Percentiles rank a stretch among this genome's conserved stretches.
phyloP scores from a whole-genome alignment of 306 rosid species.

The Albizia julibrissin region DNA sequence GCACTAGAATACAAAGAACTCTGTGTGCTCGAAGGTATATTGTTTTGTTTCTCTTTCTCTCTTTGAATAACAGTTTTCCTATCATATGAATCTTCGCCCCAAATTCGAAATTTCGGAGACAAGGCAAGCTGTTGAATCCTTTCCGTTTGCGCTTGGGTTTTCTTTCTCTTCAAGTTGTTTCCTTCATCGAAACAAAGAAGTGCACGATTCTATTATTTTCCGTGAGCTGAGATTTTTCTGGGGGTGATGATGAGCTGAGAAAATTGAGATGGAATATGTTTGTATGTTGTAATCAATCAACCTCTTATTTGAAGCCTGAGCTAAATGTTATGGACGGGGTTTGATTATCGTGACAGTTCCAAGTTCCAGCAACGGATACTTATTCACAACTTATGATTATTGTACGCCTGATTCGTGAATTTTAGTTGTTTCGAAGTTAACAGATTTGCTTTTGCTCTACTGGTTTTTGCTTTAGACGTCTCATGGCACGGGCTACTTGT shows the following conservation, averaged over 20 bases:
- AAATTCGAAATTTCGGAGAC: constrained; percentile 35
- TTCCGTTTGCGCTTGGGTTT: constrained; percentile 38
- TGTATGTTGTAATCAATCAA: neutral
- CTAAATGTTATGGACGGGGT: neutral
- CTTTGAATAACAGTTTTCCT: constrained; percentile 18
- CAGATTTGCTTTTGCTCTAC: neutral
- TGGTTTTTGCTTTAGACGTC: neutral
- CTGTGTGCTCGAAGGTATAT: constrained; percentile 38
- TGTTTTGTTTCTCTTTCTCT: neutral
- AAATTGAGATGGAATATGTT: neutral
- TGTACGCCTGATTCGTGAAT: neutral
- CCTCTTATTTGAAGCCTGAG: constrained; percentile 12
- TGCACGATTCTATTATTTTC: neutral
- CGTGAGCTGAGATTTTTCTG: neutral
- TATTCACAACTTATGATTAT: neutral
- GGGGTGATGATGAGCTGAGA: neutral
- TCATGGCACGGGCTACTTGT: constrained; percentile 22
- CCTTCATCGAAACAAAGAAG: constrained; percentile 22
- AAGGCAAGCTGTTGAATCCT: constrained; percentile 33
- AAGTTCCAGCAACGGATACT: constrained; percentile 10
- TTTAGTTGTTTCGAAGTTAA: constrained; percentile 32
- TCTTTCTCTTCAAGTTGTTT: constrained; percentile 15
- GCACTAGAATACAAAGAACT: constrained; percentile 12
- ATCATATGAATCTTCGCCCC: constrained; percentile 33
- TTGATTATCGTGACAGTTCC: constrained; percentile 26